Evolutionary conservation across 108 stramenopile genomes (phyloP).

Genomic region (Fragilaria radians): DNA sequence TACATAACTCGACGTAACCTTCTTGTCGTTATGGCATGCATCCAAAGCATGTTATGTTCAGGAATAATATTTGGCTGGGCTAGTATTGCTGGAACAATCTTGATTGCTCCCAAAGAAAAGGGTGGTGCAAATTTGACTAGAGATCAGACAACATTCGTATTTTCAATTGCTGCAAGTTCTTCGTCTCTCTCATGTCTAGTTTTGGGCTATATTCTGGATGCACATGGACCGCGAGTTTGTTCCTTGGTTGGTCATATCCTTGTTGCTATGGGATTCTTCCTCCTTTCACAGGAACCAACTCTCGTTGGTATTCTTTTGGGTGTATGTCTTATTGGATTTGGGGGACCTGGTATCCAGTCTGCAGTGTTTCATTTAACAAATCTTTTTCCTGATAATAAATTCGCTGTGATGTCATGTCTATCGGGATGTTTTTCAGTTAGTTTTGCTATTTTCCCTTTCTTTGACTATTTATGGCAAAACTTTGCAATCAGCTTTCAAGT

Average conservation of each 20-base stretch:
- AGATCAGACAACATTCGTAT: conserved; percentile 14
- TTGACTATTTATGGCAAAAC: conserved; percentile 20
- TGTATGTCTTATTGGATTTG: conserved; percentile 18
- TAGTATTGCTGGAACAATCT: conserved; percentile 28
- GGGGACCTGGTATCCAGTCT: conserved; percentile 23
- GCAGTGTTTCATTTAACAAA: conserved; percentile 31
- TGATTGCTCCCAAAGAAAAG: conserved; percentile 13
- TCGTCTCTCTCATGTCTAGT: conserved; percentile 22
- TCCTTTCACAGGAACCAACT: conserved; percentile 8
- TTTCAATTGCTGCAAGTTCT: conserved; percentile 18
- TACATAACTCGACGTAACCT: no score
- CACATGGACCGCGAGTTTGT: conserved; percentile 20
- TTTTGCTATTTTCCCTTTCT: conserved; percentile 28
- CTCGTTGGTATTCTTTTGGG: conserved; percentile 8
- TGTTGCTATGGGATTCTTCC: conserved; percentile 15
- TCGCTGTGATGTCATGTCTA: conserved; percentile 18
- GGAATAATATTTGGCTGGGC: conserved; percentile 42
- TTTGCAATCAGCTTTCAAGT: conserved; percentile 7
- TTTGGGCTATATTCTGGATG: conserved; percentile 27
- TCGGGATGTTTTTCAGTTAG: conserved; percentile 20
- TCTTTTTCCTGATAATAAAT: conserved; percentile 25
- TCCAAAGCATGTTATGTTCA: conserved; percentile 23
- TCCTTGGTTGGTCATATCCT: conserved; percentile 11
- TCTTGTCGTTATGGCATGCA: conserved; percentile 17
- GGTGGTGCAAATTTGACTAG: conserved; percentile 25